A percentile compares a stretch with the other conserved stretches of the same genome.
These are phyloP conservation scores for Achaetomium macrosporum DNA, from an alignment of 2,329 filamentous ascomycete genomes.

Conservation along the genomic window DNA sequence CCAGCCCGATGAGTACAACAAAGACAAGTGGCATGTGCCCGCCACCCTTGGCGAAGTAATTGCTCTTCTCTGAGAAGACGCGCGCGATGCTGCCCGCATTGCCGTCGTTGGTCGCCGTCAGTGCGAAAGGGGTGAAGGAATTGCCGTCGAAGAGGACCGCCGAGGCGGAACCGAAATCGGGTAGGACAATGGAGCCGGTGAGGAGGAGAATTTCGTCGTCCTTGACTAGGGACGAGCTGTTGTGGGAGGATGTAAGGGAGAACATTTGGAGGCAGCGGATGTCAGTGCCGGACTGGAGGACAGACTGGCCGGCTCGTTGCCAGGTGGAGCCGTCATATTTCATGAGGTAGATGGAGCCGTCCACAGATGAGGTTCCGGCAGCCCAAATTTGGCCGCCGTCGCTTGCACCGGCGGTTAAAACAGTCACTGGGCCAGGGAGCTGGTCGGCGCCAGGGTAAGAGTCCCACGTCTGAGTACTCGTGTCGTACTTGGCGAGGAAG, in stretches of 20 bases:
- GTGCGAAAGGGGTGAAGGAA: slow-evolving; percentile 67
- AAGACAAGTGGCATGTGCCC: slow-evolving; percentile 65
- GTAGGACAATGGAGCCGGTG: slow-evolving; percentile 74
- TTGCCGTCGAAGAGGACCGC: slow-evolving; percentile 86
- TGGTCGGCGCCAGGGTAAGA: slow-evolving; percentile 53
- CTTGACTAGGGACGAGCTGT: slow-evolving; percentile 56
- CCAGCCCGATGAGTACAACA: slow-evolving; percentile 74
- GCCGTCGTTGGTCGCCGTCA: slow-evolving; percentile 64
- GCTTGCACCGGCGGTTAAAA: slow-evolving; percentile 66
- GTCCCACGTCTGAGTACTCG: slow-evolving; percentile 61
- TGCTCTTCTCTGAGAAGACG: slow-evolving; percentile 76
- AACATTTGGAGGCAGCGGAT: slow-evolving; percentile 82
- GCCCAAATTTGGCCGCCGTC: slow-evolving; percentile 75
- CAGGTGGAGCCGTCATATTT: slow-evolving; percentile 73
- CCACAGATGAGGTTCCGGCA: slow-evolving; percentile 61
- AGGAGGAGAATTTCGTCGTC: slow-evolving; percentile 69
- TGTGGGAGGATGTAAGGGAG: slow-evolving; percentile 62
- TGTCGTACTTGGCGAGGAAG: slow-evolving; percentile 68
- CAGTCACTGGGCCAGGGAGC: slow-evolving; percentile 75
- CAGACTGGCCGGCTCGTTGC: slow-evolving; percentile 53
- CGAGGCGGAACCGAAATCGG: slow-evolving; percentile 72
- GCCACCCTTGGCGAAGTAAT: slow-evolving; percentile 60
- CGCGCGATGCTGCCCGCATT: slow-evolving; percentile 68
- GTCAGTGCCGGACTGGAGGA: slow-evolving; percentile 57
- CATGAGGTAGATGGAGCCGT: slow-evolving; percentile 70